phyloP scores from a whole-genome alignment of 768 basidiomycete genomes.

The Auricularia sp. region DNA sequence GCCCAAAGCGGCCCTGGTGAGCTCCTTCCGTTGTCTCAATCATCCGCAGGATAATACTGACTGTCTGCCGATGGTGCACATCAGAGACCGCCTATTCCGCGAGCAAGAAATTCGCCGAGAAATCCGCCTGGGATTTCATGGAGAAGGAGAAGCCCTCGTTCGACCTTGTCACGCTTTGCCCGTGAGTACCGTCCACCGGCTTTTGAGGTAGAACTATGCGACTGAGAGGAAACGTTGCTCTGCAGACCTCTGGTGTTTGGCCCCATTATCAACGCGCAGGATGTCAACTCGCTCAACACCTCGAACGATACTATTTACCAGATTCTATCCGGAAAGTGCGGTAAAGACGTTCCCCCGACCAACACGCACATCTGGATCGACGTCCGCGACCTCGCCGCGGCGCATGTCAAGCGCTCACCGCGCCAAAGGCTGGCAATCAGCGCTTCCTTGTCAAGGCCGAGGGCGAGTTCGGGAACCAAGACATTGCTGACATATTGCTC shows the following conservation, averaged over 20 bases:
- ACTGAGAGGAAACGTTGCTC: neutral
- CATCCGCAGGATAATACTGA: neutral
- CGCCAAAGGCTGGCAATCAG: conserved; percentile 43
- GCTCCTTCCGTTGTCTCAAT: neutral
- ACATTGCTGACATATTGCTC: conserved; percentile 6
- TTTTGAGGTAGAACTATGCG: neutral
- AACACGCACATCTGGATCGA: conserved; percentile 30
- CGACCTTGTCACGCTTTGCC: conserved; percentile 8
- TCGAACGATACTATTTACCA: conserved; percentile 1
- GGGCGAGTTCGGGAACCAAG: conserved; percentile 1
- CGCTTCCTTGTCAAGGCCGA: conserved; percentile 42
- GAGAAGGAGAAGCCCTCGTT: conserved; percentile 7
- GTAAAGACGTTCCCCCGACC: neutral
- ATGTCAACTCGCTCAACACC: neutral
- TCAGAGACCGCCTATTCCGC: conserved; percentile 1
- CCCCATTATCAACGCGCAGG: conserved; percentile 5
- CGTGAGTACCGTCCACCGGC: neutral
- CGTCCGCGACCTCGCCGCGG: conserved; percentile 46
- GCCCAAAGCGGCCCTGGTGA: neutral
- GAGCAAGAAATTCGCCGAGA: conserved; percentile 8
- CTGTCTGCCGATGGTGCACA: too few species aligned
- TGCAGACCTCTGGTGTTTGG: conserved; percentile 3
- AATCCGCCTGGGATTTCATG: conserved; percentile 7
- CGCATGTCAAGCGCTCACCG: conserved; percentile 44
- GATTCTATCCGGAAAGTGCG: neutral